These are phyloP conservation scores for Lithospermum erythrorhizon DNA, from an alignment of 257 asterid species.

Conservation along the genomic window DNA sequence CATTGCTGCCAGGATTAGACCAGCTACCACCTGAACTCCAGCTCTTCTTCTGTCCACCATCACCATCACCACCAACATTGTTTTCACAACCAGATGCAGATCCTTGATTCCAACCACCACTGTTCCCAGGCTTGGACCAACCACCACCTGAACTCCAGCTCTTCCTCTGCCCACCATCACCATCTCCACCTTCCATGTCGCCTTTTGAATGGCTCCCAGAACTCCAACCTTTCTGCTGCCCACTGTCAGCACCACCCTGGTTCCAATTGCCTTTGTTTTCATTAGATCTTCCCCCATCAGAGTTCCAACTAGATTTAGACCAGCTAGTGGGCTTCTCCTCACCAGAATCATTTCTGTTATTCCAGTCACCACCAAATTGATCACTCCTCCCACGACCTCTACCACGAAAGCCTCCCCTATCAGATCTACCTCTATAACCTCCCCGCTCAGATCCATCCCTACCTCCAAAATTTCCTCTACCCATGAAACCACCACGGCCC, in stretches of 20 bases:
- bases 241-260: neutral
- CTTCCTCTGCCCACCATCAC: slow-evolving; percentile 18
- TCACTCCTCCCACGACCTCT: slow-evolving; percentile 41
- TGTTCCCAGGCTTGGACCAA: slow-evolving; percentile 15
- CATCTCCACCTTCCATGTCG: slow-evolving; percentile 20
- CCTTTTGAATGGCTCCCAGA: slow-evolving; percentile 17
- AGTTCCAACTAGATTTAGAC: slow-evolving; percentile 6
- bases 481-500: slow-evolving; percentile 4
- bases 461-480: slow-evolving; percentile 35
- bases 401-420: slow-evolving; percentile 39
- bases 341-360: slow-evolving; percentile 28
- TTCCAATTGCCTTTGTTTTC: slow-evolving; percentile 12
- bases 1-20: slow-evolving; percentile 1
- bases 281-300: slow-evolving; percentile 3
- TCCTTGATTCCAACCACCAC: slow-evolving; percentile 13
- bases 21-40: neutral
- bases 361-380: slow-evolving; percentile 16
- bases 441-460: slow-evolving; percentile 19
- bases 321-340: slow-evolving; percentile 41
- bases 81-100: slow-evolving; percentile 6
- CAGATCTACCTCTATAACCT: slow-evolving; percentile 34
- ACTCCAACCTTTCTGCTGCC: neutral
- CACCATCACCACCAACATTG: neutral
- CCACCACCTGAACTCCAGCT: slow-evolving; percentile 31
- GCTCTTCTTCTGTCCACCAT: neutral